Base-by-base conservation (phyloP, 192 early-diverging fungal genomes). In the Backusella macrospora region DNA sequence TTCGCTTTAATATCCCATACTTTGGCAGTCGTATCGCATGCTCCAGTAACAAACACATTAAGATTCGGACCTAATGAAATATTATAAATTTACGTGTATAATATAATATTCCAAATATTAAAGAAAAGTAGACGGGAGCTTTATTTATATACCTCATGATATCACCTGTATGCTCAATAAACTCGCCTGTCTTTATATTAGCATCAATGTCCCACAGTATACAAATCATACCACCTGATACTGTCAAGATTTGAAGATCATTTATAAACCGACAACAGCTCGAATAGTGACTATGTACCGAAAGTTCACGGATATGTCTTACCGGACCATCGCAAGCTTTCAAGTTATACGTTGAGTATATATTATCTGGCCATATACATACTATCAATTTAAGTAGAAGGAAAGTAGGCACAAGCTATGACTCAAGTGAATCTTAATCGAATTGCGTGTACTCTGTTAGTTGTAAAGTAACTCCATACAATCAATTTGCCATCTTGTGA, bases 151-250 rank as follows among this genome's bases (percentile, higher is more conserved):
- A n/a, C 83, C 87, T 95, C 97, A 99, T 99, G 52, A 99, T 97
- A 81, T 98, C 98, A 65, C 95, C 97, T 4, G 95, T 95, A 79
- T 99, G 98, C 82, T 99, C 97, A 77, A 86, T 96, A 76, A 99
- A 99, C 79, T 99, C 96, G 76, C 93, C 89, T 42, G 91, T 92
- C 85, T 98, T 99, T 78, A 97, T 89, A 52, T 96, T 96, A 1
- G 96, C 96, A 83, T 99, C 98, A 73, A 99, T 95, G 85, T 99
- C 98, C 97, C 98, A 99, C 43, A 99, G 90, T 92, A 99, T 98
- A 83, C 96, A 97, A 70, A 92, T 93, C 96, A 98, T 99, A 81
- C 99, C 97, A 47, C 98, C 98, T 65, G 95, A 97, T 10, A 88
- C 86, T 0, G 98, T 98, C 71, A 99, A 81, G 68, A 99, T 98